Evolutionary conservation across 768 basidiomycete genomes (phyloP).

Genomic region (Hygrophoropsis aurantiaca): DNA sequence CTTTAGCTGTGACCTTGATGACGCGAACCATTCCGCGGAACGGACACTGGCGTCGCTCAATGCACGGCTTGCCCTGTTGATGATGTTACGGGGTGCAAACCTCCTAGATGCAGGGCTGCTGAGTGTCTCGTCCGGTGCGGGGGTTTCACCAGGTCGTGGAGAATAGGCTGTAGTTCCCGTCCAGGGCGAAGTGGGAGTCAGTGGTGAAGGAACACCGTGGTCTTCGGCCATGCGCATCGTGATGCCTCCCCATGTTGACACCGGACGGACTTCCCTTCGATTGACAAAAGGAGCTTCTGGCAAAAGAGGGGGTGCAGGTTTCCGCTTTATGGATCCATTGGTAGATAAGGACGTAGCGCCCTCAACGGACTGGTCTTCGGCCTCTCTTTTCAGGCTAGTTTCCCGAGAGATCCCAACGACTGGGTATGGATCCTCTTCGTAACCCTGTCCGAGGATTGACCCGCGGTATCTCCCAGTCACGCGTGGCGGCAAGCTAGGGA

Average conservation of each 20-base stretch:
- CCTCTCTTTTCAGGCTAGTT: conserved; percentile 15
- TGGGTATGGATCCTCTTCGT: conserved; percentile 21
- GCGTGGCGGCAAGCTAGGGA: conserved; percentile 49
- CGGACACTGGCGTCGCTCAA: conserved; percentile 27
- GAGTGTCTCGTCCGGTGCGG: background rate
- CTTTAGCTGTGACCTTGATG: conserved; percentile 16
- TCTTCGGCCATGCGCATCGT: conserved; percentile 1
- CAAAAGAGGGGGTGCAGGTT: conserved; percentile 29
- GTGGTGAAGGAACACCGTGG: conserved; percentile 3
- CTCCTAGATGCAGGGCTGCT: conserved; percentile 11
- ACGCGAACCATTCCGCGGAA: conserved; percentile 31
- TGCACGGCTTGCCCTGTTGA: conserved; percentile 19
- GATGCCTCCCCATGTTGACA: conserved; percentile 26
- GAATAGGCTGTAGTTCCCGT: conserved; percentile 1
- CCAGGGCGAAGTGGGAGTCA: conserved; percentile 7
- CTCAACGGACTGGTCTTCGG: conserved; percentile 9
- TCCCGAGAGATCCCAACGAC: conserved; percentile 23
- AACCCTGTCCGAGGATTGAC: conserved; percentile 21
- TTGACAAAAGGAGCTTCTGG: conserved; percentile 11
- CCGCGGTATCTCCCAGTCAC: conserved; percentile 26
- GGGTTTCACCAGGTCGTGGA: background rate
- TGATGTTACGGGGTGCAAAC: conserved; percentile 11
- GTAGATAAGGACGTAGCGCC: conserved; percentile 7
- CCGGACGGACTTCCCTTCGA: conserved; percentile 2
- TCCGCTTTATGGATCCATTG: conserved; percentile 26